Evolutionary conservation across 208 protist genomes (phyloP), one percentile per base, ranked within the genome.

Genomic region (Baffinella frigidus): DNA sequence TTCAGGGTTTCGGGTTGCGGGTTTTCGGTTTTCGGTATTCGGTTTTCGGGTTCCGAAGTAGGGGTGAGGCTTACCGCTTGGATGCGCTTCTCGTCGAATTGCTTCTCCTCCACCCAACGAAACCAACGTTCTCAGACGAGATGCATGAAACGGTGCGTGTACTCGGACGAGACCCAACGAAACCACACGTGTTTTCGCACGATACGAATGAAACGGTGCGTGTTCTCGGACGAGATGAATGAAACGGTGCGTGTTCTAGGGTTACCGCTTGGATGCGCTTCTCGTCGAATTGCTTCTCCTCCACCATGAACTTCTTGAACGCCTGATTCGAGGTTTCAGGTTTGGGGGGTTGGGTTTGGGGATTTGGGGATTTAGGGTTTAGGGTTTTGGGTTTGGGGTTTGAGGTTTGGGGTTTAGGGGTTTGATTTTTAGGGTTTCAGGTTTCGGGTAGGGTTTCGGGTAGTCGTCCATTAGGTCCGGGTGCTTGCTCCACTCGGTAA

Each of bases 81-180:
- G 36, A 84, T 35, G 10, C 74, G 17, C 3, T 50, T 33, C 44
- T 45, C 38, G 39, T 4, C n/a, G 41, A 84, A 84, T n/a, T 62
- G 39, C 74, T 84, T 84, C 27, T 84, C 74, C 27, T 84, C 74
- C 39, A 50, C 7, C 44, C n/a, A n/a, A n/a, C n/a, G n/a, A n/a
- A n/a, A n/a, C n/a, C n/a, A n/a, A n/a, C n/a, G n/a, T n/a, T n/a
- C n/a, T n/a, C n/a, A n/a, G n/a, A n/a, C n/a, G n/a, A n/a, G n/a
- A n/a, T n/a, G n/a, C n/a, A n/a, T n/a, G n/a, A n/a, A n/a, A n/a
- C n/a, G n/a, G n/a, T n/a, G n/a, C n/a, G n/a, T n/a, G n/a, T n/a
- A n/a, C n/a, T n/a, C n/a, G n/a, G n/a, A n/a, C n/a, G n/a, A n/a
- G n/a, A n/a, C n/a, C n/a, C n/a, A n/a, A n/a, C n/a, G n/a, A n/a